Conservation (phyloP, 495 filamentous ascomycete species). For the Xylaria nigripes region DNA sequence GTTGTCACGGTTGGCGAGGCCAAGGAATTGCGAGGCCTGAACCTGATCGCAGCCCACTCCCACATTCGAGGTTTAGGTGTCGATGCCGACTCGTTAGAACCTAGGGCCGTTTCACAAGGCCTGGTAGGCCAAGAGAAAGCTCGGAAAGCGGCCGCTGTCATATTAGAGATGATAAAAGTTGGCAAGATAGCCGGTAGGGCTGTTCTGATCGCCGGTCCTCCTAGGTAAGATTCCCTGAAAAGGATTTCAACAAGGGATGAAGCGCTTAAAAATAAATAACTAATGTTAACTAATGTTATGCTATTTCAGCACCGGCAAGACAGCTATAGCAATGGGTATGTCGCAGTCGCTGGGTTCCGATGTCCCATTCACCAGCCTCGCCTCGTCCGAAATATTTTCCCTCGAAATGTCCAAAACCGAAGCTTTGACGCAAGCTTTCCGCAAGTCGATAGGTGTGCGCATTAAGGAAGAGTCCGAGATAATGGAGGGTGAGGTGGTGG, state of each 20-base stretch:
- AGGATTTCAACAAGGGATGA: neutral
- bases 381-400: constrained; percentile 94
- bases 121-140: constrained; percentile 95
- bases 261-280: neutral
- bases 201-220: constrained; percentile 90
- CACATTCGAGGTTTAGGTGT: constrained; percentile 95
- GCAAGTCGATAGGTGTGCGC: constrained; percentile 90
- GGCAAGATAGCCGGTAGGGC: constrained; percentile 96
- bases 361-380: constrained; percentile 92
- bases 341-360: constrained; percentile 87
- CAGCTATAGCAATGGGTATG: constrained; percentile 98
- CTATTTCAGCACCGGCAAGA: constrained; percentile 75
- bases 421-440: constrained; percentile 93
- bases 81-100: constrained; percentile 83
- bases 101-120: constrained; percentile 80
- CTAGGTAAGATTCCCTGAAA: constrained; percentile 43
- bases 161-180: constrained; percentile 96
- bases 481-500: constrained; percentile 97
- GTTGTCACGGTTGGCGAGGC: constrained; percentile 90
- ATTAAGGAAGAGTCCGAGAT: constrained; percentile 99
- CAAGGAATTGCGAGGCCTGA: constrained; percentile 88
- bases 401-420: constrained; percentile 99
- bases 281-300: too few species aligned
- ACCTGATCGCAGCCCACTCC: constrained; percentile 95
- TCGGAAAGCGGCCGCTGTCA: constrained; percentile 88